Percentiles rank a stretch among this genome's conserved stretches.
Evolutionary conservation across 1,139 yeast species (phyloP).

Genomic region (Pneumocystis carinii): DNA sequence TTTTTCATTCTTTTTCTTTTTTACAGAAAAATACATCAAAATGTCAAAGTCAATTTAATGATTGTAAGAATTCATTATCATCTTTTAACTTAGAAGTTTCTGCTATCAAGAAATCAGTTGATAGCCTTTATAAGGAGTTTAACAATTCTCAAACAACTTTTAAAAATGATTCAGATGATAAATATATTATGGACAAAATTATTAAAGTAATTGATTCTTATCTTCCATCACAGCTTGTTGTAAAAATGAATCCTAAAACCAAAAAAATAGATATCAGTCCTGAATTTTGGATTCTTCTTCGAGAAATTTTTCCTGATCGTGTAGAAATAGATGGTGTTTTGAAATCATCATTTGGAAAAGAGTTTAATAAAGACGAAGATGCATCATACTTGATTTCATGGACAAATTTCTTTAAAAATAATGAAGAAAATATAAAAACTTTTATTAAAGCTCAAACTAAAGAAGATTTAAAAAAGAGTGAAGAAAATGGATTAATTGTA

Average conservation of each 20-base stretch:
- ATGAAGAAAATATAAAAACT: not conserved
- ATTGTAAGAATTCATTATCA: not conserved
- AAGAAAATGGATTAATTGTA: not conserved
- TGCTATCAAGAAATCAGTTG: not conserved
- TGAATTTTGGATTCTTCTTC: slow-evolving; percentile 11
- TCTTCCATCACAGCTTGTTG: slow-evolving; percentile 13
- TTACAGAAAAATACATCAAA: not conserved
- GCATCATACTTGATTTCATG: not conserved
- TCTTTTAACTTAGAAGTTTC: not conserved
- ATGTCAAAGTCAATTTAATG: not conserved
- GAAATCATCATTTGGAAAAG: not conserved
- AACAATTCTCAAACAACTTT: not conserved
- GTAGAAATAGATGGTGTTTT: not conserved
- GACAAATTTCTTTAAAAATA: not conserved
- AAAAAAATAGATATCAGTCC: slow-evolving; percentile 10
- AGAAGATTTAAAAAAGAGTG: not conserved
- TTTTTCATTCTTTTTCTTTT: not conserved
- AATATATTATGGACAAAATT: slow-evolving; percentile 6
- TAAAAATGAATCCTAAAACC: slow-evolving; percentile 7
- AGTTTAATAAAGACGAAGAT: not conserved
- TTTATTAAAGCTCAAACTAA: not conserved
- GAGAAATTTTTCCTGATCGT: slow-evolving; percentile 8
- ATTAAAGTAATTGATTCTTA: slow-evolving; percentile 7
- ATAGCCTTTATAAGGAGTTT: not conserved
- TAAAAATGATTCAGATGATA: not conserved